phyloP scores from a whole-genome alignment of 2,329 filamentous ascomycete species.

The Aspergillus amoenus region DNA sequence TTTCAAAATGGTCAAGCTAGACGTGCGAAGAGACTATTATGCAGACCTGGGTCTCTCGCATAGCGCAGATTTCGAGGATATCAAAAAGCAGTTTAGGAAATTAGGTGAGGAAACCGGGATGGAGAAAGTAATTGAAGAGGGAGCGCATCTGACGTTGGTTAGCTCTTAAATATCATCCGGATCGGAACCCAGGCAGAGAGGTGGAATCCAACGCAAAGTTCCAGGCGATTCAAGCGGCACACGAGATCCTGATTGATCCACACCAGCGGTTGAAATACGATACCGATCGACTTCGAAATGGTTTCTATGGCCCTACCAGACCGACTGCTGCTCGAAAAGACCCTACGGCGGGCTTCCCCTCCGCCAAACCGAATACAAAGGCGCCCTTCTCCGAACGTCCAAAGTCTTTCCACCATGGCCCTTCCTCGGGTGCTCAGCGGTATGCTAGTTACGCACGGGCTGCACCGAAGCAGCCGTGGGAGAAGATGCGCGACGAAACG shows the following conservation, averaged over 20 bases:
- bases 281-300: slow-evolving; percentile 56
- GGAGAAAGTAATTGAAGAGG: not conserved
- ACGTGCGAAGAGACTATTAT: slow-evolving; percentile 76
- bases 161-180: slow-evolving; percentile 85
- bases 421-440: slow-evolving; percentile 39
- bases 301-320: slow-evolving; percentile 36
- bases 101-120: slow-evolving; percentile 59
- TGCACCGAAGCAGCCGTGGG: slow-evolving; percentile 39
- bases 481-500: slow-evolving; percentile 38
- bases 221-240: slow-evolving; percentile 80
- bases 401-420: slow-evolving; percentile 27
- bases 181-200: slow-evolving; percentile 82
- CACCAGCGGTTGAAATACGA: slow-evolving; percentile 62
- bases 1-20: slow-evolving; percentile 65
- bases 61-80: slow-evolving; percentile 68
- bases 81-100: slow-evolving; percentile 84
- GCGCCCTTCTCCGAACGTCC: slow-evolving; percentile 19
- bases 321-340: slow-evolving; percentile 30
- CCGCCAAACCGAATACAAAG: slow-evolving; percentile 25
- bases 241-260: slow-evolving; percentile 70
- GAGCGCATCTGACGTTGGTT: slow-evolving; percentile 11
- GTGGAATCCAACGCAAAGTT: slow-evolving; percentile 78
- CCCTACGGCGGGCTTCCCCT: slow-evolving; percentile 22
- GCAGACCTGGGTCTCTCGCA: slow-evolving; percentile 72
- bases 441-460: slow-evolving; percentile 43